Percentiles rank a stretch among this genome's conserved stretches.
Conservation (phyloP, 495 filamentous ascomycete species). For the Amniculicola lignicola region DNA sequence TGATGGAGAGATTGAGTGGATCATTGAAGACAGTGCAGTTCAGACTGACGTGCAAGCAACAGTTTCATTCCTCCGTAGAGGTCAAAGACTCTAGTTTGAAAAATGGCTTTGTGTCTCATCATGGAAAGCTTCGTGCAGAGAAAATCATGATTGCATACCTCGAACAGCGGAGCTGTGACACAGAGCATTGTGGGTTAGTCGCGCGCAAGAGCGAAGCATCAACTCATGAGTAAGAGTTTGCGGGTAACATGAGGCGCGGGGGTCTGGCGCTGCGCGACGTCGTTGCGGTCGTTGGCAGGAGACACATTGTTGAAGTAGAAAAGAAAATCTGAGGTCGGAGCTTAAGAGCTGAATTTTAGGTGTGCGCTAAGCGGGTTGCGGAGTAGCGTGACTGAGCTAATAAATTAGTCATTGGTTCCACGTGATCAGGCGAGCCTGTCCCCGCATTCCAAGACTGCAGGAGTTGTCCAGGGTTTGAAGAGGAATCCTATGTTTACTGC, state of each 20-base stretch:
- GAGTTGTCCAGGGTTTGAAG: too few relatives aligned
- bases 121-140: slow-evolving; percentile 36
- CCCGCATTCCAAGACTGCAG: too few relatives aligned
- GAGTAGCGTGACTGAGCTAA: too few relatives aligned
- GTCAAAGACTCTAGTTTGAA: slow-evolving; percentile 99
- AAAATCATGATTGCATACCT: slow-evolving; percentile 9
- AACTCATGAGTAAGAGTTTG: too few relatives aligned
- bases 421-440: background rate
- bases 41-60: slow-evolving; percentile 98
- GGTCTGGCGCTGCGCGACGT: too few relatives aligned
- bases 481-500: too few relatives aligned
- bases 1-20: background rate
- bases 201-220: too few relatives aligned
- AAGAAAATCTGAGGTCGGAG: slow-evolving; percentile 10
- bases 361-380: slow-evolving; percentile 5
- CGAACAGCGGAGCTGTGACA: background rate
- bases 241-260: too few relatives aligned
- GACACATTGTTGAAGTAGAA: too few relatives aligned
- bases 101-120: slow-evolving; percentile 77
- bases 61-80: slow-evolving; percentile 83
- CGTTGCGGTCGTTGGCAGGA: too few relatives aligned
- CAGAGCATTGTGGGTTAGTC: background rate
- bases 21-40: slow-evolving; percentile 41
- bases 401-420: slow-evolving; percentile 9
- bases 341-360: slow-evolving; percentile 18